These are phyloP conservation scores for Calycina herbarum DNA, from an alignment of 2,329 filamentous ascomycete genomes.

Conservation along the genomic window DNA sequence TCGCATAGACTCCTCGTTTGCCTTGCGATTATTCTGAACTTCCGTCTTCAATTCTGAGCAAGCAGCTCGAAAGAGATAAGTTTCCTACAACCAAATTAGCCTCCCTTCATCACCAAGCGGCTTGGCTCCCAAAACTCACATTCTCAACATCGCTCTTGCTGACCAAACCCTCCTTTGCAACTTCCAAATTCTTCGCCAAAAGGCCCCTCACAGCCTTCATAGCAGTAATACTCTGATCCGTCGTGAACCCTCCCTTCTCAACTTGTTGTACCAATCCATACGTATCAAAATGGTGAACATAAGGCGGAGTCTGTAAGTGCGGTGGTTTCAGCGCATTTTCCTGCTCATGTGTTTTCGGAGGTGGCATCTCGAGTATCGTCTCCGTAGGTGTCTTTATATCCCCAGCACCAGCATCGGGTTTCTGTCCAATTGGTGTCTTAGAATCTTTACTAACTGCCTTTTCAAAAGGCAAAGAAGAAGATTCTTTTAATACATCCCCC, in stretches of 20 bases:
- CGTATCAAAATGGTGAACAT: slow-evolving; percentile 96
- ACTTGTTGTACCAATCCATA: slow-evolving; percentile 86
- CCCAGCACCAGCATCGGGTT: slow-evolving; percentile 38
- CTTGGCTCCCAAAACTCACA: slow-evolving; percentile 35
- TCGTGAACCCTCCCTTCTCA: slow-evolving; percentile 67
- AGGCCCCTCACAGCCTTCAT: slow-evolving; percentile 90
- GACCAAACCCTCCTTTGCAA: slow-evolving; percentile 77
- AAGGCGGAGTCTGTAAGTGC: slow-evolving; percentile 71
- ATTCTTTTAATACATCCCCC: slow-evolving; percentile 5
- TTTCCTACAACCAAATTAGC: slow-evolving; percentile 53
- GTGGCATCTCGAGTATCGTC: slow-evolving; percentile 50
- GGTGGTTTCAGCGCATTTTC: slow-evolving; percentile 53
- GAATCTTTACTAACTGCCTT: slow-evolving; percentile 7
- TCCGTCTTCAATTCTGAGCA: slow-evolving; percentile 90
- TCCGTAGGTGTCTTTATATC: slow-evolving; percentile 45
- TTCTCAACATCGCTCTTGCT: slow-evolving; percentile 94
- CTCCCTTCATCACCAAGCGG: neutral
- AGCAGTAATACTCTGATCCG: slow-evolving; percentile 73
- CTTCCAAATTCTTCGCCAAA: slow-evolving; percentile 74
- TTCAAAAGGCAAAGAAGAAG: neutral
- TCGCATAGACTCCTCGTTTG: slow-evolving; percentile 77
- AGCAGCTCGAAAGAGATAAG: slow-evolving; percentile 90
- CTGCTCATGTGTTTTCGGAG: slow-evolving; percentile 41
- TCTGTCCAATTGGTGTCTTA: slow-evolving; percentile 25
- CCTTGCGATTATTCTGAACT: slow-evolving; percentile 73